Evolutionary conservation across 2,329 filamentous ascomycete species (phyloP).

Genomic region (Hirsutella rhossiliensis): DNA sequence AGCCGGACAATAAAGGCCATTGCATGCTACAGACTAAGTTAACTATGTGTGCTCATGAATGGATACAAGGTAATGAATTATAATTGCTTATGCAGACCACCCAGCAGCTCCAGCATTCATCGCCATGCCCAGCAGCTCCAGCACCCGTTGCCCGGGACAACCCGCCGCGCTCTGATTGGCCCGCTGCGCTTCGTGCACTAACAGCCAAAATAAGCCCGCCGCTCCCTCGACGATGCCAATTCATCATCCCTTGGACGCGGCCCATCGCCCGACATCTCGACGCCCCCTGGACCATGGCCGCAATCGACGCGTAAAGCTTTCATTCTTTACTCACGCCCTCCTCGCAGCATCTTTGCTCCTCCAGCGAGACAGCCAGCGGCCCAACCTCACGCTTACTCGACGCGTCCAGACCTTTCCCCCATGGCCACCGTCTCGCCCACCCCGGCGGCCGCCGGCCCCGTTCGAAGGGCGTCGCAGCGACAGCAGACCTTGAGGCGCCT

Average conservation of each 20-base stretch:
- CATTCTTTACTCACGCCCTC: constrained; percentile 16
- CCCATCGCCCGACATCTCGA: no score
- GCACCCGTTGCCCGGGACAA: constrained; percentile 18
- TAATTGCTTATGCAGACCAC: no score
- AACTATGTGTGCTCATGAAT: no score
- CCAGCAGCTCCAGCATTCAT: no score
- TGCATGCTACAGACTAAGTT: no score
- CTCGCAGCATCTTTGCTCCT: background rate
- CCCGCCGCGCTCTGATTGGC: constrained; percentile 17
- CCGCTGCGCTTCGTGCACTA: background rate
- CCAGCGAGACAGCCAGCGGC: constrained; percentile 1
- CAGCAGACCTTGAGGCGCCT: constrained; percentile 43
- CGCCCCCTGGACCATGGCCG: constrained; percentile 19
- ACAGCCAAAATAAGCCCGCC: constrained; percentile 14
- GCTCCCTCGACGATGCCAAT: no score
- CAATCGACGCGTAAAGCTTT: constrained; percentile 23
- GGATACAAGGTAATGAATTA: no score
- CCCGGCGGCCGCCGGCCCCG: constrained; percentile 37
- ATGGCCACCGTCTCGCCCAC: constrained; percentile 46
- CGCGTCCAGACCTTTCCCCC: constrained; percentile 6
- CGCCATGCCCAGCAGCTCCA: background rate
- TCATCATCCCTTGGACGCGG: no score
- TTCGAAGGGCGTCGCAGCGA: constrained; percentile 42
- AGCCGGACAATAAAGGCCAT: no score
- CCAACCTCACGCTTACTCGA: background rate